Base-by-base conservation (phyloP, 768 basidiomycete genomes). In the Phylloporus sp. region DNA sequence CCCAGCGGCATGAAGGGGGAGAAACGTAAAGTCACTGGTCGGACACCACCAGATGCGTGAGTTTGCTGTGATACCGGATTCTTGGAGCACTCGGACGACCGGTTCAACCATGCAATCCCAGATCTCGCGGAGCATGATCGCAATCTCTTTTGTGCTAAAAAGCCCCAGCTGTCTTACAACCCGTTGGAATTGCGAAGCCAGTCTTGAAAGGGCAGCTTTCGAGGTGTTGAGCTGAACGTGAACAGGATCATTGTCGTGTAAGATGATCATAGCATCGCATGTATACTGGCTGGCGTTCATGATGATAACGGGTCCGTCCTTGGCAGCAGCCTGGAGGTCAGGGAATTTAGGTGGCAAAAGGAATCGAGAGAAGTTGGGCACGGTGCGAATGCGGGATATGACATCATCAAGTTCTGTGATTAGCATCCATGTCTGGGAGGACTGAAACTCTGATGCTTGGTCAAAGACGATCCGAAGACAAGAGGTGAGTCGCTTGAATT, bases 1-100 rank as follows among this genome's bases (percentile, higher is more conserved):
- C 4, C 70, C 71, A 11, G 71, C 67, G 24, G 71, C 71, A 54
- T 73, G 71, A 22, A 73, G 53, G 1, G 71, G 71, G 34, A 73
- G 59, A 29, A 64, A 63, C 2, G 61, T 44, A 47, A 71, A 62
- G 3, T 50, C 58, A 0, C 53, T 39, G 20, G 54, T 55, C 10
- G 54, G 54, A 28, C 45, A 55, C 54, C 54, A 55, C 41, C 55
- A 50, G 13, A 56, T 47, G 5, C 55, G 47, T 11, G 55, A 56
- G 8, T 18, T 3, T 9, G 7, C 16, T 4, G 12, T n/a, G 26
- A 42, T 10, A n/a, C 26, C 41, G 8, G 7, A 27, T n/a, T 11
- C 26, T 26, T 34, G 16, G 3, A 56, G 34, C 15, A 40, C 31
- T n/a, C n/a, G 35, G 15, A 53, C 51, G 34, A 56, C 45, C 24